These are phyloP conservation scores for Przewalskia tangutica DNA, from an alignment of 257 asterid genomes.

Conservation along the genomic window DNA sequence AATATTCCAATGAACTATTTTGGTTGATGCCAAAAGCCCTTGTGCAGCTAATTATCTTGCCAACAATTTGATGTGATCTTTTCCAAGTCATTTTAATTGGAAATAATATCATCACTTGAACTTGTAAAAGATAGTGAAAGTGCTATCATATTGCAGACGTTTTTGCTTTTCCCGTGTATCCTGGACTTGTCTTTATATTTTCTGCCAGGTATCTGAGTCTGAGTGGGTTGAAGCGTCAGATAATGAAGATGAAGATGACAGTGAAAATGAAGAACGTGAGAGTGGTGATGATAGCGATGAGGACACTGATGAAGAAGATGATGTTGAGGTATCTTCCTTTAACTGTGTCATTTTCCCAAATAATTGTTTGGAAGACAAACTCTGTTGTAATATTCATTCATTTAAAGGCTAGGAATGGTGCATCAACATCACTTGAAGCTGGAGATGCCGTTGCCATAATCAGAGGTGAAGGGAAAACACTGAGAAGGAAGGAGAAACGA, in stretches of 20 bases:
- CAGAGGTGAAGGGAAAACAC: conserved; percentile 71
- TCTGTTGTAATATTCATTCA: conserved; percentile 2
- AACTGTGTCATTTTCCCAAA: not conserved
- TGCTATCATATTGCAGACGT: not conserved
- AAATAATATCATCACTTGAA: not conserved
- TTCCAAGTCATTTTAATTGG: not conserved
- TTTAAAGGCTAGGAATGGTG: conserved; percentile 39
- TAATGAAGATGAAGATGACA: conserved; percentile 50
- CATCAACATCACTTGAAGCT: conserved; percentile 36
- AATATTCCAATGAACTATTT: not conserved
- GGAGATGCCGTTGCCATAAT: conserved; percentile 90
- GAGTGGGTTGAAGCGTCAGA: conserved; percentile 95
- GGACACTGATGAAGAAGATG: conserved; percentile 50
- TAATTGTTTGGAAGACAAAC: not conserved
- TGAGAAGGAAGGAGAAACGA: conserved; percentile 88
- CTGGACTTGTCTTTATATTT: conserved; percentile 8
- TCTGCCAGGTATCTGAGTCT: conserved; percentile 69
- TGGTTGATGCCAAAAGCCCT: not conserved
- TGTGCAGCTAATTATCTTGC: not conserved
- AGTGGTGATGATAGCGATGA: conserved; percentile 54
- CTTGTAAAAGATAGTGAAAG: not conserved
- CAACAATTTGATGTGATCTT: not conserved
- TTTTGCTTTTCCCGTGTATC: not conserved
- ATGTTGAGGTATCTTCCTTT: conserved; percentile 44
- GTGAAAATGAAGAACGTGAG: conserved; percentile 45